Conservation (phyloP, 2,329 filamentous ascomycete genomes). For the Fusarium sp. region DNA sequence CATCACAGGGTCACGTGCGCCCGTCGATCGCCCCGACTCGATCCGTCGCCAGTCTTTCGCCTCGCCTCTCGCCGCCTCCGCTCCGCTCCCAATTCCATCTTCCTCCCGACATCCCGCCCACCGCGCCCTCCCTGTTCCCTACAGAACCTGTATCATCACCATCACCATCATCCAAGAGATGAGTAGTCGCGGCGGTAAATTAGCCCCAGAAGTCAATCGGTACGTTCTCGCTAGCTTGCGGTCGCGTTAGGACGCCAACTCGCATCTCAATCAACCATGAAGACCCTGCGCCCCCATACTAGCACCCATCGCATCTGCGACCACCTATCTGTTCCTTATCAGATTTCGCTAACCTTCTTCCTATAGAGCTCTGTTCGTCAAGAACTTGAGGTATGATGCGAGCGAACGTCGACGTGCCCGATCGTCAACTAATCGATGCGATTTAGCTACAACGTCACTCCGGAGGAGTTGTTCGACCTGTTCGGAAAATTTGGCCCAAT, state of each 20-base stretch:
- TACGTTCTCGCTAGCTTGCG: conserved; percentile 56
- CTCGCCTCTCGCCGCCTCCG: conserved; percentile 50
- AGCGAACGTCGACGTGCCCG: conserved; percentile 28
- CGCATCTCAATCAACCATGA: conserved; percentile 23
- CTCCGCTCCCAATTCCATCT: conserved; percentile 50
- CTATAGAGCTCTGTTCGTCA: conserved; percentile 97
- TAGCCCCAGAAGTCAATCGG: conserved; percentile 99
- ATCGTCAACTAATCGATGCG: conserved; percentile 67
- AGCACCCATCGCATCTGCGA: conserved; percentile 20
- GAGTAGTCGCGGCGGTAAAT: conserved; percentile 97
- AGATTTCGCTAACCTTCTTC: conserved; percentile 51
- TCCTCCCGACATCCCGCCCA: conserved; percentile 46
- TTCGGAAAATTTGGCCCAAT: conserved; percentile 98
- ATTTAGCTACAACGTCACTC: conserved; percentile 95
- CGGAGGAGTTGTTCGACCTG: conserved; percentile 97
- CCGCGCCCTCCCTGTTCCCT: conserved; percentile 48
- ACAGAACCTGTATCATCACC: conserved; percentile 52
- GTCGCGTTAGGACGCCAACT: conserved; percentile 25
- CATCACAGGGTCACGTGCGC: conserved; percentile 48
- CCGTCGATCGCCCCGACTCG: conserved; percentile 39
- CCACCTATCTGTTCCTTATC: conserved; percentile 14
- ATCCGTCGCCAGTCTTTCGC: conserved; percentile 49
- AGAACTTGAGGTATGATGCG: conserved; percentile 90
- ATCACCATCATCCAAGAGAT: conserved; percentile 77
- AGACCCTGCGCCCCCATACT: conserved; percentile 24